phyloP scores from a whole-genome alignment of 2,329 filamentous ascomycete species.

The Albophoma yamanashiensis region DNA sequence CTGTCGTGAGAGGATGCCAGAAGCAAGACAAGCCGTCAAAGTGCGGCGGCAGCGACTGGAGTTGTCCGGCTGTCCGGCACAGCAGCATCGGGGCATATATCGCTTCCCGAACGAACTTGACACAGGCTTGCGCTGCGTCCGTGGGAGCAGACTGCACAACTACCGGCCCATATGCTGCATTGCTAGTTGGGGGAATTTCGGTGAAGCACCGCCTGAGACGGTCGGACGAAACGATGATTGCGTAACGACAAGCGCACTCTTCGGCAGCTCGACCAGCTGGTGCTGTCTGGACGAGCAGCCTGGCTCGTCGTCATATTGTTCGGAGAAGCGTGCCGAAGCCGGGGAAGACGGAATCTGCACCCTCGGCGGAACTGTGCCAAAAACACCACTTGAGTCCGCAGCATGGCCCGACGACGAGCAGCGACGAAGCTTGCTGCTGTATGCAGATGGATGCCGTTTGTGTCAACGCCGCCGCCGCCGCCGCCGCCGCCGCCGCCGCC shows the following conservation, averaged over 20 bases:
- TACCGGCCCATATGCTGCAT: background rate
- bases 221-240: background rate
- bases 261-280: background rate
- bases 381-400: background rate
- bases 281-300: background rate
- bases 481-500: too few relatives aligned
- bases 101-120: background rate
- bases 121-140: background rate
- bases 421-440: background rate
- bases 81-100: background rate
- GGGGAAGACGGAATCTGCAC: too few relatives aligned
- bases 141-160: background rate
- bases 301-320: background rate
- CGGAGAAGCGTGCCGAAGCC: background rate
- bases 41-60: background rate
- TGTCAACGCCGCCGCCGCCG: too few relatives aligned
- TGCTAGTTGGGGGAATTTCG: background rate
- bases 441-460: too few relatives aligned
- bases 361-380: background rate
- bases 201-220: conserved; percentile 1
- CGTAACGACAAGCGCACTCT: background rate
- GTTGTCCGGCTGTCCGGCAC: conserved; percentile 1
- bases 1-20: background rate
- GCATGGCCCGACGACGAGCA: background rate
- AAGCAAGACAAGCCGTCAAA: background rate